Evolutionary conservation across 306 rosid species (phyloP).

Genomic region (Mimosa bimucronata): DNA sequence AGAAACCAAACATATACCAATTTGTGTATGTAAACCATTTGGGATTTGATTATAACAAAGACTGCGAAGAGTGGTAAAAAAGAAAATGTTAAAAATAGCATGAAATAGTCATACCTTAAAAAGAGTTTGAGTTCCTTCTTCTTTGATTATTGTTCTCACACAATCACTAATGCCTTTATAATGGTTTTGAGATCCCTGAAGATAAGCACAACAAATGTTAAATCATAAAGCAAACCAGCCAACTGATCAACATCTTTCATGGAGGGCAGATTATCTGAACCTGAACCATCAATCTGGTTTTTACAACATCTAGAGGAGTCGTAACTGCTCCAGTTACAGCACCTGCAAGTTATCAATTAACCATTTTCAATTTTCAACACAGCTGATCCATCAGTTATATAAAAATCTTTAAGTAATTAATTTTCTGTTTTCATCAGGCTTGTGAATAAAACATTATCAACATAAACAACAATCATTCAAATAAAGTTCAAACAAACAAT

Average conservation of each 20-base stretch:
- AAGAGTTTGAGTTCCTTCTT: slow-evolving; percentile 72
- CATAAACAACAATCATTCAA: not conserved
- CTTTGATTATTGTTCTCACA: slow-evolving; percentile 68
- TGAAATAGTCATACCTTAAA: slow-evolving; percentile 57
- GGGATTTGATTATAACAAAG: not conserved
- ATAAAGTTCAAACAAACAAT: not conserved
- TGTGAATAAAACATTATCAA: not conserved
- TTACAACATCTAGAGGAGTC: slow-evolving; percentile 92
- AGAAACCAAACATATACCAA: not conserved
- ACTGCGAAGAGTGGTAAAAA: not conserved
- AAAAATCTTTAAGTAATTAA: not conserved
- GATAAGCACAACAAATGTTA: not conserved
- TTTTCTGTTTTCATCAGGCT: not conserved
- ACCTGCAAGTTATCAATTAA: slow-evolving; percentile 48
- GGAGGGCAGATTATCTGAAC: slow-evolving; percentile 25
- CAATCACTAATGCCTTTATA: slow-evolving; percentile 77
- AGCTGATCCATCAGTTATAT: not conserved
- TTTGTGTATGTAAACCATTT: not conserved
- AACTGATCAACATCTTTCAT: not conserved
- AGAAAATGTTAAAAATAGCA: slow-evolving; percentile 11
- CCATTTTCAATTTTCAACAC: not conserved
- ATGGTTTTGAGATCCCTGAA: slow-evolving; percentile 68
- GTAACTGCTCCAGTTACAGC: slow-evolving; percentile 89
- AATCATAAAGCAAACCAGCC: slow-evolving; percentile 20
- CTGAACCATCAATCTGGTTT: slow-evolving; percentile 75